Conservation (phyloP, 768 basidiomycete species). For the Mycena kentingensis region DNA sequence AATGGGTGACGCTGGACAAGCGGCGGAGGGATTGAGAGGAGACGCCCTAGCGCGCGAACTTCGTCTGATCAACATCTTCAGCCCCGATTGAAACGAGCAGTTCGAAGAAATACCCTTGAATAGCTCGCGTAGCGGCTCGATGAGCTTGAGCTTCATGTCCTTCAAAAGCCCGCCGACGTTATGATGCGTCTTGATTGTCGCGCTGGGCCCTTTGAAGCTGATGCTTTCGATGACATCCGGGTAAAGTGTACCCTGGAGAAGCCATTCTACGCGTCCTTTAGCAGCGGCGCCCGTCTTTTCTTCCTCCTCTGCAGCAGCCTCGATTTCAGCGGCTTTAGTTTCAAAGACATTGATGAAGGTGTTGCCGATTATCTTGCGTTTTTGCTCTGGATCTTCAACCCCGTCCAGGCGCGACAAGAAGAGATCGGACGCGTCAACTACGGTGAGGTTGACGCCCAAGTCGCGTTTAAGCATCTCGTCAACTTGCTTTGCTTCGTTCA, state of each 20-base stretch:
- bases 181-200: conserved; percentile 99
- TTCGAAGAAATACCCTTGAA: conserved; percentile 77
- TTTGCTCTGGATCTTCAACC: conserved; percentile 93
- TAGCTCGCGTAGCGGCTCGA: conserved; percentile 94
- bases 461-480: conserved; percentile 90
- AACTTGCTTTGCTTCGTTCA: conserved; percentile 90
- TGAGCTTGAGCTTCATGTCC: conserved; percentile 98
- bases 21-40: conserved; percentile 88
- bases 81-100: background rate
- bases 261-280: conserved; percentile 95
- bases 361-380: conserved; percentile 98
- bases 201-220: conserved; percentile 98
- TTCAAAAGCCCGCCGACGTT: conserved; percentile 96
- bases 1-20: conserved; percentile 97
- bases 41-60: conserved; percentile 88
- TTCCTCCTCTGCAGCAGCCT: conserved; percentile 77
- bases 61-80: conserved; percentile 63
- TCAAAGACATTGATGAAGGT: conserved; percentile 99
- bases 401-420: conserved; percentile 89
- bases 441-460: conserved; percentile 94
- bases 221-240: conserved; percentile 99
- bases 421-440: conserved; percentile 92
- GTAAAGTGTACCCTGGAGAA: conserved; percentile 96
- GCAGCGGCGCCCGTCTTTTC: conserved; percentile 63
- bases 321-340: conserved; percentile 87